phyloP scores from a whole-genome alignment of 805 yeast species.

The baker's yeast (Saccharomyces cerevisiae) region DNA sequence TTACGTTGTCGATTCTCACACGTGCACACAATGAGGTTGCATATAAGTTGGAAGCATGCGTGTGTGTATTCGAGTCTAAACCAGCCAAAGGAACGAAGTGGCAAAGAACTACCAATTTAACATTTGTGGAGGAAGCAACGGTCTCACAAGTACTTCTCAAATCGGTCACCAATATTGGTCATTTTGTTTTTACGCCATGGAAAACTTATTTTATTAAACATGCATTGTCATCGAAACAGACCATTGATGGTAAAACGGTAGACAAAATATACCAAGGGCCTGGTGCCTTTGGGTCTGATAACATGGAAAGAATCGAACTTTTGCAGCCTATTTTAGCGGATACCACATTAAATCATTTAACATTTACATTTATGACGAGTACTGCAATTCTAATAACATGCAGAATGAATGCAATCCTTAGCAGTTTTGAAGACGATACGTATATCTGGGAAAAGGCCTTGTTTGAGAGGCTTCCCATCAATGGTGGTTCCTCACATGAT shows the following conservation, averaged over 20 bases:
- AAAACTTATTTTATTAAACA: not conserved
- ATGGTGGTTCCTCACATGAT: not conserved
- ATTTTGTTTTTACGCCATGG: conserved; percentile 1
- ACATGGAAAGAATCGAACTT: not conserved
- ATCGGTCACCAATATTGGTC: not conserved
- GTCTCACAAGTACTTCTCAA: not conserved
- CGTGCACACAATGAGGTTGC: not conserved
- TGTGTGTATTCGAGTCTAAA: not conserved
- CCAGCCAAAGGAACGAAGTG: not conserved
- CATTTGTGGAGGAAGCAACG: not conserved
- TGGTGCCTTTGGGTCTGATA: not conserved
- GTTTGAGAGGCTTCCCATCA: not conserved
- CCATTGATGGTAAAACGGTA: not conserved
- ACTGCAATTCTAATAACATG: not conserved
- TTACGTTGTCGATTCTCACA: not conserved
- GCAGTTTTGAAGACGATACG: not conserved
- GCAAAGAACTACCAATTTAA: not conserved
- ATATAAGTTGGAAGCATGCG: not conserved
- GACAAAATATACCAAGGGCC: not conserved
- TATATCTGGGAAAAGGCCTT: not conserved
- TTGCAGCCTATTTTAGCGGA: not conserved
- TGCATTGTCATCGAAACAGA: not conserved
- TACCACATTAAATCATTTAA: not conserved
- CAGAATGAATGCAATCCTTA: not conserved
- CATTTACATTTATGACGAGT: not conserved